phyloP scores from a whole-genome alignment of 179 eudicot genomes.

The Pouteria campechiana region DNA sequence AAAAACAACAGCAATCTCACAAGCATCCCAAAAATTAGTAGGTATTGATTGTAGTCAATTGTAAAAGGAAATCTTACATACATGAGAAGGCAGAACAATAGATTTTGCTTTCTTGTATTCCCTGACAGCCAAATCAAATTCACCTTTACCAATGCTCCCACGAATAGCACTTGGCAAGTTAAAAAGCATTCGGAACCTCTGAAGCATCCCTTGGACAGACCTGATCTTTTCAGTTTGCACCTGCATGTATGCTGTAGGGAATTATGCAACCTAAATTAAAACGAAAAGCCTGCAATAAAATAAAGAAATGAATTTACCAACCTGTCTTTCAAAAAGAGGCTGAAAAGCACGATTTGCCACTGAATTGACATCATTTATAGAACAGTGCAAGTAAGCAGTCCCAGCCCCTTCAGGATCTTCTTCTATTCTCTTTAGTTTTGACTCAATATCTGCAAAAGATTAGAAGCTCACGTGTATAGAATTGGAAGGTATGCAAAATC shows the following conservation, averaged over 20 bases:
- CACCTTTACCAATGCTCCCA: constrained; percentile 88
- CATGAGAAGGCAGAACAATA: constrained; percentile 95
- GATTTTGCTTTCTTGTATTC: constrained; percentile 99
- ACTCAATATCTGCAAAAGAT: constrained; percentile 64
- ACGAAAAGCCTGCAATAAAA: neutral
- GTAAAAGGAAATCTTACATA: constrained; percentile 13
- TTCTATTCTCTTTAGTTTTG: constrained; percentile 90
- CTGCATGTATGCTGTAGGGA: constrained; percentile 20
- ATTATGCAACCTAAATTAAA: too few relatives aligned
- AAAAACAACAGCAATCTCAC: too few relatives aligned
- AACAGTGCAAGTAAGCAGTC: constrained; percentile 62
- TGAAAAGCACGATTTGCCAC: constrained; percentile 85
- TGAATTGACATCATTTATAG: constrained; percentile 75
- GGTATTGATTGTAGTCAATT: neutral
- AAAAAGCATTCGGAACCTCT: constrained; percentile 92
- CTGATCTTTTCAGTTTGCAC: constrained; percentile 99
- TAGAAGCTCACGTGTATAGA: neutral
- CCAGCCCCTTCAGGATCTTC: constrained; percentile 99
- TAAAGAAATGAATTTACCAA: constrained; percentile 19
- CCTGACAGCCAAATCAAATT: constrained; percentile 93
- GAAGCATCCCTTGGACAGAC: constrained; percentile 99
- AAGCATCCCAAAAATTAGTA: too few relatives aligned
- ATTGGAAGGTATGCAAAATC: too few relatives aligned
- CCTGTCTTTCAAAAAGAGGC: constrained; percentile 98
- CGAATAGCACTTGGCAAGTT: constrained; percentile 96